phyloP scores from a whole-genome alignment of 768 basidiomycete genomes.

The Boletus reticuloceps region DNA sequence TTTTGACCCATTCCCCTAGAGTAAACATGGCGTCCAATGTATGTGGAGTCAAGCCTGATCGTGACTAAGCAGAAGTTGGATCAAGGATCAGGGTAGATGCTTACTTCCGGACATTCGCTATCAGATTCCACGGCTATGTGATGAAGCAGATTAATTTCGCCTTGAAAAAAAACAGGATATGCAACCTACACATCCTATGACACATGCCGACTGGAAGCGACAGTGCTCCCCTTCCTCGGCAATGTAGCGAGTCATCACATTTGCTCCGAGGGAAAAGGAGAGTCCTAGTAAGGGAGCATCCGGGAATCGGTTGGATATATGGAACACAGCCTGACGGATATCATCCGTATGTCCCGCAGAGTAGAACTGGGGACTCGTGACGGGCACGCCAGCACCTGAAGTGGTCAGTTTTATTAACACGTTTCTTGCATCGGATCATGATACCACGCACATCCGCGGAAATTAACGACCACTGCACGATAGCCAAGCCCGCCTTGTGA shows the following conservation, averaged over 20 bases:
- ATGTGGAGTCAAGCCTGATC: slow-evolving; percentile 52
- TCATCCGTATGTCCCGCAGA: slow-evolving; percentile 91
- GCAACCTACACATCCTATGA: slow-evolving; percentile 67
- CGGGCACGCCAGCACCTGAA: slow-evolving; percentile 78
- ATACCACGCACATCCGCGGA: slow-evolving; percentile 74
- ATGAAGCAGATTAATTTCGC: slow-evolving; percentile 10
- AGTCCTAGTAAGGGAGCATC: slow-evolving; percentile 79
- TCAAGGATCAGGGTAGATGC: slow-evolving; percentile 10
- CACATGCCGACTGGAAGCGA: slow-evolving; percentile 63
- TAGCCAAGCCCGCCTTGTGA: slow-evolving; percentile 87
- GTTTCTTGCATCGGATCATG: slow-evolving; percentile 4
- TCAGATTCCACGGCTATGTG: slow-evolving; percentile 50
- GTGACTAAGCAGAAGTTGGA: slow-evolving; percentile 6
- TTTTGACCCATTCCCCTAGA: slow-evolving; percentile 80
- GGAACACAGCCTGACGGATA: slow-evolving; percentile 74
- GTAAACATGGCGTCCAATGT: slow-evolving; percentile 62
- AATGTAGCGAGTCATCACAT: slow-evolving; percentile 85
- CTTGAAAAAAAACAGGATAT: slow-evolving; percentile 1
- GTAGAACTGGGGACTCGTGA: slow-evolving; percentile 82
- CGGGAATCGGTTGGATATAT: slow-evolving; percentile 71
- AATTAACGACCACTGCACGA: slow-evolving; percentile 88
- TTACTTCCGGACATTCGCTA: slow-evolving; percentile 36
- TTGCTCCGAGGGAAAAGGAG: slow-evolving; percentile 93
- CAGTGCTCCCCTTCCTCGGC: slow-evolving; percentile 74
- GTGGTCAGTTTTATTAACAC: slow-evolving; percentile 12